phyloP scores from a whole-genome alignment of 495 filamentous ascomycete genomes.

The Penicillium verhagenii region DNA sequence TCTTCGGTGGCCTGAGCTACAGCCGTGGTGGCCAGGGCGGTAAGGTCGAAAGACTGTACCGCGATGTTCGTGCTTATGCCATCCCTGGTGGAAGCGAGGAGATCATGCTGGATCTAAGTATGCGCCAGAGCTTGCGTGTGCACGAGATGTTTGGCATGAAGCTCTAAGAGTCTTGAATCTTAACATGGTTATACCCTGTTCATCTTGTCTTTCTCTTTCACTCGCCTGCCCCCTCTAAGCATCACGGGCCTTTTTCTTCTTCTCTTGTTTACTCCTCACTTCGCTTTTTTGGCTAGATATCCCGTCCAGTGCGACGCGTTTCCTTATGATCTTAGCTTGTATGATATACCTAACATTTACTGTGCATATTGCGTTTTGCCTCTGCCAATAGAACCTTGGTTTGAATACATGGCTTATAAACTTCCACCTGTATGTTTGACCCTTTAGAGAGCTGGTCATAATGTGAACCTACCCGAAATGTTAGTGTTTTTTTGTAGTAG shows the following conservation, averaged over 20 bases:
- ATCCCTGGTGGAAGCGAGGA: slow-evolving; percentile 97
- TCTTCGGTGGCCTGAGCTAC: slow-evolving; percentile 94
- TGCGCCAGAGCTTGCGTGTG: slow-evolving; percentile 87
- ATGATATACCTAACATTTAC: slow-evolving; percentile 12
- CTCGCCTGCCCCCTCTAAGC: background rate
- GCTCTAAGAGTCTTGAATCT: slow-evolving; percentile 54
- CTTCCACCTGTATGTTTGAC: too few relatives aligned
- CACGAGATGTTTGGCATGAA: slow-evolving; percentile 95
- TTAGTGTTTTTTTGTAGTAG: too few relatives aligned
- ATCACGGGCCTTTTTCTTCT: slow-evolving; percentile 6
- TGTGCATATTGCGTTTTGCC: slow-evolving; percentile 6
- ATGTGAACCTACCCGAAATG: too few relatives aligned
- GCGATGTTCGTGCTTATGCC: slow-evolving; percentile 96
- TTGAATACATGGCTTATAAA: too few relatives aligned
- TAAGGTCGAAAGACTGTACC: slow-evolving; percentile 93
- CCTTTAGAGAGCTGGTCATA: too few relatives aligned
- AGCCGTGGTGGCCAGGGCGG: slow-evolving; percentile 90
- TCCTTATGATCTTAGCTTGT: slow-evolving; percentile 18
- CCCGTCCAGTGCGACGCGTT: slow-evolving; percentile 20
- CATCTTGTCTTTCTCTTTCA: background rate
- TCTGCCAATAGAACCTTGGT: slow-evolving; percentile 1
- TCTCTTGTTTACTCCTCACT: background rate
- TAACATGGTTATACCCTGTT: background rate
- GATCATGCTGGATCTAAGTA: slow-evolving; percentile 98
- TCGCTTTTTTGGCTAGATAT: slow-evolving; percentile 20